Percentiles rank a stretch among this genome's conserved stretches.
phyloP scores from a whole-genome alignment of 331 rosid genomes.

The Malus hybrid region DNA sequence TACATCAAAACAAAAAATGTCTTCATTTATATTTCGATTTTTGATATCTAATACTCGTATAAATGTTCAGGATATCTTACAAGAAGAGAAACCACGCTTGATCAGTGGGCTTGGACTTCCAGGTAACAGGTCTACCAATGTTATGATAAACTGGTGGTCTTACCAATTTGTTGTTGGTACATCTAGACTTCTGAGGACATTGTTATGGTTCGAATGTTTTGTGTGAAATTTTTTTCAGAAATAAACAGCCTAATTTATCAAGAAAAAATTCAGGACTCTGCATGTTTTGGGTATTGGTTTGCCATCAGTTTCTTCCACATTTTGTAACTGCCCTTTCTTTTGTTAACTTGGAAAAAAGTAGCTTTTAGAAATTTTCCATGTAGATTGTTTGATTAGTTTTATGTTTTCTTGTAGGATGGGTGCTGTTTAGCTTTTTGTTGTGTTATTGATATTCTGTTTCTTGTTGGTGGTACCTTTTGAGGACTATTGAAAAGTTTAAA shows the following conservation, averaged over 20 bases:
- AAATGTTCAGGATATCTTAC: constrained; percentile 59
- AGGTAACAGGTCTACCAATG: constrained; percentile 37
- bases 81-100: constrained; percentile 75
- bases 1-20: not conserved
- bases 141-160: not conserved
- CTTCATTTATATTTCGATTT: not conserved
- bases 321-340: not conserved
- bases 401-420: not conserved
- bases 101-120: constrained; percentile 91
- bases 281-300: not conserved
- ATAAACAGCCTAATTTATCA: not conserved
- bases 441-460: not conserved
- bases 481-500: not conserved
- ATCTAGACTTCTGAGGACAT: not conserved
- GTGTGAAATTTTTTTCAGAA: not conserved
- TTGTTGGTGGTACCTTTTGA: not conserved
- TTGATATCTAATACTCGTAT: not conserved
- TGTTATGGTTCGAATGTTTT: not conserved
- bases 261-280: not conserved
- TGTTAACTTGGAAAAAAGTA: not conserved
- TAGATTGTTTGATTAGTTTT: not conserved
- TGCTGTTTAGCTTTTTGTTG: not conserved
- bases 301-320: not conserved
- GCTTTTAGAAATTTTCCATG: not conserved
- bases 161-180: not conserved